A percentile compares a stretch with the other conserved stretches of the same genome.
phyloP scores from a whole-genome alignment of 2,329 filamentous ascomycete species.

The Aspergillus persii region DNA sequence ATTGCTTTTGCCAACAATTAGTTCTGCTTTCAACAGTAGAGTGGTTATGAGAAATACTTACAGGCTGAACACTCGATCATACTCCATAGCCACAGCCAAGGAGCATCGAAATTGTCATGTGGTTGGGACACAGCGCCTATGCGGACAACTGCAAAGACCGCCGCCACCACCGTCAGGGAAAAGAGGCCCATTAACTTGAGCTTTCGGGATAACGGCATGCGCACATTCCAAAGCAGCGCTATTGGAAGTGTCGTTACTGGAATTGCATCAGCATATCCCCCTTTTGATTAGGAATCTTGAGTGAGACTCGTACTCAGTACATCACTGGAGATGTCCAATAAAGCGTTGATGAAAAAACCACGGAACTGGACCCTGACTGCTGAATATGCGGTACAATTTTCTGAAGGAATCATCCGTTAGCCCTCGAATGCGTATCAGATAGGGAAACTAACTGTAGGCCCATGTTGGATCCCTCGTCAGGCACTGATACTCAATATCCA shows the following conservation, averaged over 20 bases:
- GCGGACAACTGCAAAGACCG: background rate
- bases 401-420: background rate
- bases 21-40: background rate
- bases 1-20: background rate
- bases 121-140: background rate
- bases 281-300: background rate
- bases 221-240: background rate
- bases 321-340: background rate
- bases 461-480: background rate
- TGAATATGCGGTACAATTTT: background rate
- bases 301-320: background rate
- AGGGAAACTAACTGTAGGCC: background rate
- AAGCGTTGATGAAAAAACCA: background rate
- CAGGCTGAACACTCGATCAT: background rate
- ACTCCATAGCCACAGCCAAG: slow-evolving; percentile 5
- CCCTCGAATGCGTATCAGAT: no score
- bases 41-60: background rate
- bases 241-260: background rate
- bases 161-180: background rate
- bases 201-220: background rate
- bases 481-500: background rate
- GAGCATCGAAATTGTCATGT: background rate
- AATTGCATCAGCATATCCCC: background rate
- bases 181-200: background rate
- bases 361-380: background rate